A percentile compares a stretch with the other conserved stretches of the same genome.
Conservation (phyloP, 2,329 filamentous ascomycete genomes). For the Fusarium circinatum region DNA sequence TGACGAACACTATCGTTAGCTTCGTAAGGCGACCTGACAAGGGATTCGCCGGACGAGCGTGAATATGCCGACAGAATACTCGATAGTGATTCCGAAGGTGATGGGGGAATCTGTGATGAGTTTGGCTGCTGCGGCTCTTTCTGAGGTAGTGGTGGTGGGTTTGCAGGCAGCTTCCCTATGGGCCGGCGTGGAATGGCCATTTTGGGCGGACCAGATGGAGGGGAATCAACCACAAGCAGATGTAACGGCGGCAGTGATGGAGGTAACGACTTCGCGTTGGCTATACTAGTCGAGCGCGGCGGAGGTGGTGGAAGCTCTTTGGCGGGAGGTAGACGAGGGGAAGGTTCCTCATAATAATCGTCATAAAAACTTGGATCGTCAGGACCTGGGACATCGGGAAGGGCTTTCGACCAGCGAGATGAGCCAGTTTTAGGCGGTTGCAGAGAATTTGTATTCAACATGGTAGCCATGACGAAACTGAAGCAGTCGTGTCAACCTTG, state of each 20-base stretch:
- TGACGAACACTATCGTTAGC: conserved; percentile 38
- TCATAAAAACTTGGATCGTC: conserved; percentile 38
- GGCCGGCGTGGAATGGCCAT: conserved; percentile 43
- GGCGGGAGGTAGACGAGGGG: conserved; percentile 31
- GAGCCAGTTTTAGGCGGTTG: conserved; percentile 52
- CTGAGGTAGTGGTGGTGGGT: conserved; percentile 24
- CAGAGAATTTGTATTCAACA: conserved; percentile 38
- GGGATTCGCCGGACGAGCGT: conserved; percentile 57
- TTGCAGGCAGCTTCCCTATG: conserved; percentile 35
- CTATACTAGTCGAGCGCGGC: conserved; percentile 40
- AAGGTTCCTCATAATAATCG: conserved; percentile 31
- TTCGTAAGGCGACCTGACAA: conserved; percentile 55
- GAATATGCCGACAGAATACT: conserved; percentile 68
- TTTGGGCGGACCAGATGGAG: conserved; percentile 37
- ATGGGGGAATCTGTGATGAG: conserved; percentile 42
- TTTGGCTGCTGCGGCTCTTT: conserved; percentile 28
- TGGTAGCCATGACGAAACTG: conserved; percentile 37
- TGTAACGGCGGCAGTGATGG: conserved; percentile 40
- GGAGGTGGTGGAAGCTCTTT: conserved; percentile 42
- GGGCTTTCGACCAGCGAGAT: conserved; percentile 68
- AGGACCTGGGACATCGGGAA: conserved; percentile 60
- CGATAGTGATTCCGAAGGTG: conserved; percentile 61
- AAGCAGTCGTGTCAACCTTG: conserved; percentile 26
- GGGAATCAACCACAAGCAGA: conserved; percentile 33
- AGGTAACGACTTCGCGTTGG: conserved; percentile 38